Evolutionary conservation across 352 stramenopile genomes (phyloP).

Genomic region (Globisporangium parvum): DNA sequence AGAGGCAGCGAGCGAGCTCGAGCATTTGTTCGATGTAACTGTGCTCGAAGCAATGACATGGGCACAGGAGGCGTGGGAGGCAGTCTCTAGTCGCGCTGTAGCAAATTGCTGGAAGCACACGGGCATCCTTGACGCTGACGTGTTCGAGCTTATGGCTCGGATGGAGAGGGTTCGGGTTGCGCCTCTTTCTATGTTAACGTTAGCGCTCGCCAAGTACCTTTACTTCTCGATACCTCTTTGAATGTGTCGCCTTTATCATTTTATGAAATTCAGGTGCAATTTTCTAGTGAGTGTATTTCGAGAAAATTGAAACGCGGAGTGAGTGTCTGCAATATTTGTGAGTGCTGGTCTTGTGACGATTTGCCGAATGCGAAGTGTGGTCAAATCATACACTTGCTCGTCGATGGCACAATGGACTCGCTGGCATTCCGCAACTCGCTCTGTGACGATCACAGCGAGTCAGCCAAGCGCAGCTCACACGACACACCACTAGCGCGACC

Average conservation of each 20-base stretch:
- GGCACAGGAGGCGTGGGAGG: neutral
- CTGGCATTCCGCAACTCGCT: conserved; percentile 47
- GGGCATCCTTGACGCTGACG: neutral
- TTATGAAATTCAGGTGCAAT: too few relatives aligned
- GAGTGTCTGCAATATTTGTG: too few relatives aligned
- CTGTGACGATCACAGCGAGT: too few relatives aligned
- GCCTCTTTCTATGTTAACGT: neutral
- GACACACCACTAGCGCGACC: neutral
- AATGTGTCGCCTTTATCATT: neutral
- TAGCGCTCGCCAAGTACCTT: neutral
- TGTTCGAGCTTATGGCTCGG: neutral
- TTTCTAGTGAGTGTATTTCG: too few relatives aligned
- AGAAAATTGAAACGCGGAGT: too few relatives aligned
- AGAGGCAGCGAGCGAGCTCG: neutral
- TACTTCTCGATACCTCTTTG: neutral
- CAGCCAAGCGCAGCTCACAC: neutral
- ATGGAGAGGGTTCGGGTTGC: neutral
- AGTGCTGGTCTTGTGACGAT: too few relatives aligned
- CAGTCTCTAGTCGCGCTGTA: neutral
- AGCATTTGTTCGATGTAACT: neutral
- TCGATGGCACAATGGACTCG: conserved; percentile 71
- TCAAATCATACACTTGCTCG: too few relatives aligned
- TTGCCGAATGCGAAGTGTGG: too few relatives aligned
- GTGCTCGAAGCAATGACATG: neutral
- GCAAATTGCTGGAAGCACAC: neutral